Evolutionary conservation across 208 protist genomes (phyloP).

Genomic region (Leishmania braziliensis): DNA sequence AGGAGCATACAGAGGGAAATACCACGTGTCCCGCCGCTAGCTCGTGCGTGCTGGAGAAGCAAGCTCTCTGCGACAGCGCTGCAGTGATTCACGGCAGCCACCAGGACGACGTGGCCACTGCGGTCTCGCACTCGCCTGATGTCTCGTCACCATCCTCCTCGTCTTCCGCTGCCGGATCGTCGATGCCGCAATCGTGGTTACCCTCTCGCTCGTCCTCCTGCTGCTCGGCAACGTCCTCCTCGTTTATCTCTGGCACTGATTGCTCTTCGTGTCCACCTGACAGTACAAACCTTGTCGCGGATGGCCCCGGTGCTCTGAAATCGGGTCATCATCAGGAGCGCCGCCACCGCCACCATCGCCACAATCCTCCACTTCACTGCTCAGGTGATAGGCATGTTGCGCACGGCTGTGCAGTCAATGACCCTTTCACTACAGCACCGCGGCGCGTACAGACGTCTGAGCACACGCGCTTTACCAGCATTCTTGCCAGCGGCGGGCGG

Average conservation of each 20-base stretch:
- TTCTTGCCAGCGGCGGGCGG: slow-evolving; percentile 18
- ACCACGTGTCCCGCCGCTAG: background rate
- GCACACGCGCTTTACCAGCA: slow-evolving; percentile 20
- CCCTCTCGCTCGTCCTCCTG: background rate
- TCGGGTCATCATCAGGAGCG: background rate
- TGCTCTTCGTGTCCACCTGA: background rate
- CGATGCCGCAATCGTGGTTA: background rate
- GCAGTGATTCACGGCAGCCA: background rate
- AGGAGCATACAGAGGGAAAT: background rate
- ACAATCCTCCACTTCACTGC: background rate
- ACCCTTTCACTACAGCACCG: background rate
- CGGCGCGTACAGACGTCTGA: slow-evolving; percentile 28
- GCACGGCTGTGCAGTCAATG: background rate
- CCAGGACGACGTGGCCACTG: background rate
- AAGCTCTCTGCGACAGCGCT: background rate
- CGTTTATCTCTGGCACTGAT: background rate
- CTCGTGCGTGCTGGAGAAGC: background rate
- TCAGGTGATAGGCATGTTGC: background rate
- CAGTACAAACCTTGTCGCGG: background rate
- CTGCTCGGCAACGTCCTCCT: background rate
- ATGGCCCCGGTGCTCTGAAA: background rate
- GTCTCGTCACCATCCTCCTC: slow-evolving; percentile 13
- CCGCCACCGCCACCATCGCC: background rate
- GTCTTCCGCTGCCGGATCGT: background rate
- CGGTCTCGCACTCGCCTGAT: slow-evolving; percentile 10